Evolutionary conservation across 768 basidiomycete genomes (phyloP), one percentile per base, ranked within the genome.

Genomic region (Amyloporia xantha): DNA sequence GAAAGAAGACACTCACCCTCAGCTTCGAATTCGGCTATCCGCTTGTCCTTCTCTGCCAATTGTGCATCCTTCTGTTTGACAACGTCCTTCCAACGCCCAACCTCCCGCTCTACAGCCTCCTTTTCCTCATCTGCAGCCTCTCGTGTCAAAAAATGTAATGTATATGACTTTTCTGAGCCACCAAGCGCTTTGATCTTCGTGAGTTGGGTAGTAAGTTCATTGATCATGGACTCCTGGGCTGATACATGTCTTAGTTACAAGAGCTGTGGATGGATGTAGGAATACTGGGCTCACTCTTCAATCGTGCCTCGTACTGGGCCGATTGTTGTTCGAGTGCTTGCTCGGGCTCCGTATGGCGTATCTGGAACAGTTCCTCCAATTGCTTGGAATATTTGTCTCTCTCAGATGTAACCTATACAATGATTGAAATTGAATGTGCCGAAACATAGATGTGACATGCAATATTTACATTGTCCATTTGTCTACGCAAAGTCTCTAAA

Each of bases 91-190:
- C 75, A 68, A 13, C 70, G 66, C 19, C 53, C 59, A 12, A 81
- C 61, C 44, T 81, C 77, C 28, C 74, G 66, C 50, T 81, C 75
- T 25, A 78, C 60, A 1, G 49, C 63, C 37, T 71, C 73, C 56
- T 78, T 80, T 66, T 89, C 85, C 47, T 79, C 79, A 49, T 89
- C 80, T 5, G 82, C 86, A 2, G 77, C 78, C 50, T 87, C 86
- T 47, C 85, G 78, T 7, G 86, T 86, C 11, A 91, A 65, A 41
- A 91, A 73, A 55, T 85, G 79, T 25, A 84, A 69, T 4, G 77
- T 73, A 2, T 75, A 71, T 12, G 66, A 69, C 52, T 75, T 76
- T 4, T 73, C 75, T 0, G 72, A 64, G 37, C 70, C 67, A 37
- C 77, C 68, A 28, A 84, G 66, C 5, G 79, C 79, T 52, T 83